Evolutionary conservation across 345 rosid species (phyloP).

Genomic region (Gossypium bickii): DNA sequence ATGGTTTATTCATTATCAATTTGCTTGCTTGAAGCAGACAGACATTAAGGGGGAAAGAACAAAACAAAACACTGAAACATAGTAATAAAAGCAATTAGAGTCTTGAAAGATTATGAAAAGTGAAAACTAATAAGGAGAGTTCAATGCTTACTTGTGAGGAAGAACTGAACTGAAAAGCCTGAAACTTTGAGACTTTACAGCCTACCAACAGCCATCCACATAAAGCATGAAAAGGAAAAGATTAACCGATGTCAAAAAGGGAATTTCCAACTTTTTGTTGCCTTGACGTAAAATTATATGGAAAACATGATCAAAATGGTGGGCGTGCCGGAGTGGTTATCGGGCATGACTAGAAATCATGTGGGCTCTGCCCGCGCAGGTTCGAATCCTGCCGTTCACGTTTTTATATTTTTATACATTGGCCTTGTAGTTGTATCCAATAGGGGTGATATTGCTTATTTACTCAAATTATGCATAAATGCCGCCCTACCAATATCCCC

Average conservation of each 20-base stretch:
- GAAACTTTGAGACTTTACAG: not conserved
- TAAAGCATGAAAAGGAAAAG: not conserved
- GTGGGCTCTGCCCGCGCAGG: constrained; percentile 93
- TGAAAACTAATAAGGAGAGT: not conserved
- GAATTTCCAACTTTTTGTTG: rapidly evolving
- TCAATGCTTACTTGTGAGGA: constrained; percentile 1
- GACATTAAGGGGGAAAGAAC: not conserved
- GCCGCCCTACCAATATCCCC: too few relatives aligned
- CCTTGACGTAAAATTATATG: not conserved
- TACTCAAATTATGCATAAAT: too few relatives aligned
- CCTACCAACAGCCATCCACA: not conserved
- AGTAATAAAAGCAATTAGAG: not conserved
- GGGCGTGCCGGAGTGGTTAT: constrained; percentile 74
- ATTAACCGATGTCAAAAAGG: not conserved
- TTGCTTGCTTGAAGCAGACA: not conserved
- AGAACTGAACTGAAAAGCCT: not conserved
- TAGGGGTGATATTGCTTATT: too few relatives aligned
- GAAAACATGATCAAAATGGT: not conserved
- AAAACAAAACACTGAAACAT: not conserved
- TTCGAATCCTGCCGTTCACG: constrained; percentile 76
- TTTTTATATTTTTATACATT: too few relatives aligned
- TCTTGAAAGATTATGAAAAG: not conserved
- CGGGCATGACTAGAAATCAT: constrained; percentile 91
- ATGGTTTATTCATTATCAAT: not conserved
- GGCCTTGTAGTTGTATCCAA: too few relatives aligned